Base-by-base conservation (phyloP, 768 basidiomycete species). In the Solioccasus polychromus region DNA sequence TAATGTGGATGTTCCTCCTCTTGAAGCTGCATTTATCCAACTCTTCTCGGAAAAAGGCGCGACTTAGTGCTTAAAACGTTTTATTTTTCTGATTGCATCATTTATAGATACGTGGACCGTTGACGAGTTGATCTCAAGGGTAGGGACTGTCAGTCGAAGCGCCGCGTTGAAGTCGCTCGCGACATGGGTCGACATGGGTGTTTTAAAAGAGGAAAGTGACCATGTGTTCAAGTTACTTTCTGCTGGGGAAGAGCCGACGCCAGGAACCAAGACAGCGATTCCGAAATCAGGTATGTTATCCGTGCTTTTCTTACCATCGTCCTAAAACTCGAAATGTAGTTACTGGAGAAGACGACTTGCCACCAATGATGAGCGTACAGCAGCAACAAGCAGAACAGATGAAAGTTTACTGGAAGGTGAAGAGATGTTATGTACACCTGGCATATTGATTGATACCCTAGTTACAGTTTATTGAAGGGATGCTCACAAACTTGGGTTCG, bases 21-120 rank as follows among this genome's bases (percentile, higher is more conserved):
- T 98, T 17, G 94, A 98, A 61, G 96, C 95, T 8, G 87, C 91
- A 1, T 80, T 95, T 48, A 82, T 94, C 39, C 92, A 94, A 55
- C 71, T 91, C 3, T 96, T 97, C 60, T 83, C 82, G 0, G 72
- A 82, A 46, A 79, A 83, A 63, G 71, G 91, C 83, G 24, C 19
- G 43, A 35, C 63, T 55, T 26, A 24, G 8, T 24, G 9, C 7
- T 4, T 18, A 48, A 12, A 19, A 34, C 12, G 18, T 28, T n/a
- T 26, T 9, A 4, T 32, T 31, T 5, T 25, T 40, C 29, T 48
- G 23, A 55, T 24, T 7, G 20, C 20, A 17, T 8, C 8, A 29
- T 36, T 41, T 28, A 26, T 44, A 91, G 87, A 77, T 53, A 66
- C 73, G 2, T 92, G 88, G 92, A 72, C 75, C 2, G 68, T 88